Percentiles rank a stretch among this genome's conserved stretches.
phyloP scores from a whole-genome alignment of 2,329 filamentous ascomycete species.

The Aspergillus sp. region DNA sequence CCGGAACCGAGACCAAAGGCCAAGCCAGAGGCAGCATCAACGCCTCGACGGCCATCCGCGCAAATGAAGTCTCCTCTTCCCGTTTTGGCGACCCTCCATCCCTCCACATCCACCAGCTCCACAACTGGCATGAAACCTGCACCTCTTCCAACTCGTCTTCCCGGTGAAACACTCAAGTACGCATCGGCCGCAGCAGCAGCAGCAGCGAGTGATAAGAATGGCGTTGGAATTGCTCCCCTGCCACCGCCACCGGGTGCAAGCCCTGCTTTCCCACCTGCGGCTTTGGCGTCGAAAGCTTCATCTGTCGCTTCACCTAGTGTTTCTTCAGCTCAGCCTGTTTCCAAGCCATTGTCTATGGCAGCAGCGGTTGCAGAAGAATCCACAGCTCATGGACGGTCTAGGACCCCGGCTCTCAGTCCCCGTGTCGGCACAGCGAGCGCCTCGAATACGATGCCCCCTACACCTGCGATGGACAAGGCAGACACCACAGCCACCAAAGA shows the following conservation, averaged over 20 bases:
- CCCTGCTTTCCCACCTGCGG: slow-evolving; percentile 47
- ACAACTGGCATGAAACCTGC: slow-evolving; percentile 84
- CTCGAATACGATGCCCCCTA: slow-evolving; percentile 32
- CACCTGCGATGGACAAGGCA: slow-evolving; percentile 44
- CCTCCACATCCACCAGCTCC: slow-evolving; percentile 42
- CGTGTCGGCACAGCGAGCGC: slow-evolving; percentile 39
- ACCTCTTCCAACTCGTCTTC: slow-evolving; percentile 73
- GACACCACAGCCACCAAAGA: slow-evolving; percentile 39
- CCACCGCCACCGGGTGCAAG: slow-evolving; percentile 74
- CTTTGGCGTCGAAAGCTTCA: slow-evolving; percentile 49
- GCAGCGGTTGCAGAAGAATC: slow-evolving; percentile 38
- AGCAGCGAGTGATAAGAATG: slow-evolving; percentile 81
- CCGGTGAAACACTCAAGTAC: slow-evolving; percentile 91
- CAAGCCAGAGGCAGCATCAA: slow-evolving; percentile 51
- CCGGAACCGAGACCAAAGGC: slow-evolving; percentile 60
- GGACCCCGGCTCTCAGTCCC: slow-evolving; percentile 49
- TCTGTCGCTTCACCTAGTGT: slow-evolving; percentile 56
- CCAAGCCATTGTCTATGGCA: slow-evolving; percentile 33
- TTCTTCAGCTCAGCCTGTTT: slow-evolving; percentile 44
- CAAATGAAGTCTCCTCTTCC: slow-evolving; percentile 93
- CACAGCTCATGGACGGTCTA: slow-evolving; percentile 35
- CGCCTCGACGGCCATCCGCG: slow-evolving; percentile 69
- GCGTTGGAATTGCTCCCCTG: slow-evolving; percentile 85
- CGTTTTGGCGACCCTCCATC: slow-evolving; percentile 85
- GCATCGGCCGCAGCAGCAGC: slow-evolving; percentile 93